Conservation (phyloP, 2,329 filamentous ascomycete species). For the Penicillium crustosum region DNA sequence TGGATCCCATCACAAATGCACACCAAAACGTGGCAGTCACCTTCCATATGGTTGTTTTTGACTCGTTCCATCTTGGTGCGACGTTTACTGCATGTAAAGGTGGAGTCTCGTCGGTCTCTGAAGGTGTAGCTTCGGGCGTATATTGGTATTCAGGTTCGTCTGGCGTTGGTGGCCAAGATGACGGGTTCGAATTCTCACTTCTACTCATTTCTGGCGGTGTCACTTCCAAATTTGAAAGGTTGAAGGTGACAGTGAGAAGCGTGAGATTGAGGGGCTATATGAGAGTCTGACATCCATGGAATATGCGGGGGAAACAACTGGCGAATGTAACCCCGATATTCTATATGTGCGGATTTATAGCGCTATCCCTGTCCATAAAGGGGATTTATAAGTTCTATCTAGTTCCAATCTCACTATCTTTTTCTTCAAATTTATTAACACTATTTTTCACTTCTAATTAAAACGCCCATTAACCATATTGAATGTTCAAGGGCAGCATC, state of each 20-base stretch:
- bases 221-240: neutral
- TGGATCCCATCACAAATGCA: conserved; percentile 25
- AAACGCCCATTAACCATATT: neutral
- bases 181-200: neutral
- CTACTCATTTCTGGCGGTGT: neutral
- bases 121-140: neutral
- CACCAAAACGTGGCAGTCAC: conserved; percentile 22
- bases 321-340: neutral
- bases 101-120: conserved; percentile 18
- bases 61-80: conserved; percentile 23
- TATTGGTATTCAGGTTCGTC: neutral
- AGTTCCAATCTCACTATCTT: too few relatives aligned
- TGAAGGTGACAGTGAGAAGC: neutral
- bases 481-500: neutral
- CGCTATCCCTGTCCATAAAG: neutral
- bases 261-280: neutral
- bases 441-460: neutral
- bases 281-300: neutral
- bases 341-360: neutral
- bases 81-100: conserved; percentile 26
- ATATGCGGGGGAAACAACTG: neutral
- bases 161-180: neutral
- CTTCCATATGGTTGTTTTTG: conserved; percentile 20
- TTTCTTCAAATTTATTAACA: too few relatives aligned
- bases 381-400: neutral